phyloP scores from a whole-genome alignment of 768 basidiomycete genomes.

The Leccinellum rugosiceps region DNA sequence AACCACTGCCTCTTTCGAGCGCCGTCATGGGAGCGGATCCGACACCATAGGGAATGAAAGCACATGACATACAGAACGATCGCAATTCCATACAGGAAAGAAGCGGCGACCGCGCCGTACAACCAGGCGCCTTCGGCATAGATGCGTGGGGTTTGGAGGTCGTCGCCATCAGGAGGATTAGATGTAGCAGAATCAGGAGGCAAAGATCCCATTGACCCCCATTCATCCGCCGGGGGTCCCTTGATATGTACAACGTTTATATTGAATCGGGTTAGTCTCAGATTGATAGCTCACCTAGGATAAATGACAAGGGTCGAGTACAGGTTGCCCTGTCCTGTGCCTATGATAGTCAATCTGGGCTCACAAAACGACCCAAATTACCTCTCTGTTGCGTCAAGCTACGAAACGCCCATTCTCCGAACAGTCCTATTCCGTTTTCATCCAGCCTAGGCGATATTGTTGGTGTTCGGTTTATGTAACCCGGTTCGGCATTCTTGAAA shows the following conservation, averaged over 20 bases:
- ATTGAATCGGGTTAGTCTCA: not conserved
- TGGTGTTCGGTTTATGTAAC: too few relatives aligned
- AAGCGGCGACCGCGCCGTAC: constrained; percentile 29
- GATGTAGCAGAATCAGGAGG: constrained; percentile 9
- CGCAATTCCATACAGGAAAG: constrained; percentile 26
- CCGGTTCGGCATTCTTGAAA: too few relatives aligned
- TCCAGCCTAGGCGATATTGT: not conserved
- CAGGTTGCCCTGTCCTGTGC: too few relatives aligned
- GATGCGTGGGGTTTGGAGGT: constrained; percentile 10
- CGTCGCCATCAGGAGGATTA: not conserved
- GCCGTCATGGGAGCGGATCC: constrained; percentile 12
- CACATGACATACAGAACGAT: constrained; percentile 28
- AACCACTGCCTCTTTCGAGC: constrained; percentile 20
- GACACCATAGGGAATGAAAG: constrained; percentile 25
- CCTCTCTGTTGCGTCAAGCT: not conserved
- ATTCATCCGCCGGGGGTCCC: not conserved
- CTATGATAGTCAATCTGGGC: too few relatives aligned
- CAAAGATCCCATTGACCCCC: not conserved
- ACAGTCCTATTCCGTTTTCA: not conserved
- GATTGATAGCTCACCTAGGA: not conserved
- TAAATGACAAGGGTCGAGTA: too few relatives aligned
- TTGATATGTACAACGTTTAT: not conserved
- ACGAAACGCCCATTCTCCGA: not conserved
- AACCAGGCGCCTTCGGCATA: constrained; percentile 29
- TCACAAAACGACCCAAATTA: too few relatives aligned